A percentile compares a stretch with the other conserved stretches of the same genome.
Evolutionary conservation across 164 flowering plant species (phyloP).

Genomic region (Euptelea pleiosperma): DNA sequence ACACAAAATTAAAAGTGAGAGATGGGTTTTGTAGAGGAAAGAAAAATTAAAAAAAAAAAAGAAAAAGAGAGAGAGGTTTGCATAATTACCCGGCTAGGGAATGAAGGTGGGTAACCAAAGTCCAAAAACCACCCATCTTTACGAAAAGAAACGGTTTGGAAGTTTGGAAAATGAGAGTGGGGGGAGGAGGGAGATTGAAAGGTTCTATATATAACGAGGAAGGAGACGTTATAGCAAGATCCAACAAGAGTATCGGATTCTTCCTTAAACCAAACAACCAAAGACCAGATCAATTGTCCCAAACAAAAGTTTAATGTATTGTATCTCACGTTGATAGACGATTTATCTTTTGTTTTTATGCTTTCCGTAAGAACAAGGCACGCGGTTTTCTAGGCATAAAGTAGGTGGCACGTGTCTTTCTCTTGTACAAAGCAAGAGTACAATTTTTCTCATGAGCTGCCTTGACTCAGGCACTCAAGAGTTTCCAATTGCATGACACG

Average conservation of each 20-base stretch:
- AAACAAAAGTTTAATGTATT: no score
- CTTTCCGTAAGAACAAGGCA: no score
- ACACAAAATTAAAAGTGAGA: not conserved
- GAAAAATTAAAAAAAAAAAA: not conserved
- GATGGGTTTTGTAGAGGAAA: not conserved
- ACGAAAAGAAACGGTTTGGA: not conserved
- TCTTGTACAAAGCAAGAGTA: no score
- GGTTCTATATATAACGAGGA: not conserved
- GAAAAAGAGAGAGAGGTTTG: not conserved
- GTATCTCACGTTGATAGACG: no score
- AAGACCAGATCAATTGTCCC: conserved; percentile 28
- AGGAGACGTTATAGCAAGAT: conserved; percentile 15
- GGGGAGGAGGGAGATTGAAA: not conserved
- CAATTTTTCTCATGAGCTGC: no score
- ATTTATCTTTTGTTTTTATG: no score
- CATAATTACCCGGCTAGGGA: conserved; percentile 62
- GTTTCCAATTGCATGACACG: no score
- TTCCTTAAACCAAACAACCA: conserved; percentile 43
- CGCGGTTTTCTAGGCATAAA: no score
- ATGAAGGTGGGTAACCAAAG: conserved; percentile 48
- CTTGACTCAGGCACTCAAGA: no score
- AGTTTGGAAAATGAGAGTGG: not conserved
- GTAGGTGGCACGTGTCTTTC: no score
- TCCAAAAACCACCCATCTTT: conserved; percentile 55
- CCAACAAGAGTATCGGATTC: conserved; percentile 32